Evolutionary conservation across 345 rosid genomes (phyloP).

Genomic region (Murraya koenigii): DNA sequence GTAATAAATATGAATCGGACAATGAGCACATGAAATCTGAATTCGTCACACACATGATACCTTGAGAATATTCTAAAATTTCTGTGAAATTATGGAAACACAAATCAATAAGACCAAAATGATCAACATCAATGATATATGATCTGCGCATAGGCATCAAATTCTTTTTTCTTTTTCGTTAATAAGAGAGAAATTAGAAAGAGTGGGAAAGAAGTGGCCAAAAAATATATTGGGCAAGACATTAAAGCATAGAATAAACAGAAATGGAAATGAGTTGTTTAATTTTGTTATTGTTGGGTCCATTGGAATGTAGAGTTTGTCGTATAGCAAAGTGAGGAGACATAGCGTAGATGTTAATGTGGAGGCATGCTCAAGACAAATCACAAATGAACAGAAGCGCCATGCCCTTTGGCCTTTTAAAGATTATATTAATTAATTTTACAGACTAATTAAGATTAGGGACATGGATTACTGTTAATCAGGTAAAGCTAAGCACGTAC

Average conservation of each 20-base stretch:
- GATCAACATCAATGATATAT: not conserved
- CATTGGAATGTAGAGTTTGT: constrained; percentile 46
- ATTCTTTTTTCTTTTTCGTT: too few species aligned
- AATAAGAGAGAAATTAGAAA: not conserved
- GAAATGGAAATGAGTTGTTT: not conserved
- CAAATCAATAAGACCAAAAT: not conserved
- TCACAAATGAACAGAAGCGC: constrained; percentile 20
- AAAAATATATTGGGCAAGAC: not conserved
- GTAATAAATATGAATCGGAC: not conserved
- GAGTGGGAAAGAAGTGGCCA: not conserved
- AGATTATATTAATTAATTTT: not conserved
- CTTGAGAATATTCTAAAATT: not conserved
- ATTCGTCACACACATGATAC: not conserved
- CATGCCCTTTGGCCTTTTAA: too few species aligned
- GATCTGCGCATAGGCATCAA: not conserved
- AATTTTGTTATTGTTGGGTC: not conserved
- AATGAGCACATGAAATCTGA: constrained; percentile 1
- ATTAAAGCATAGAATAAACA: not conserved
- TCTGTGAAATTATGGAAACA: not conserved
- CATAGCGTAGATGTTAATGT: constrained; percentile 28
- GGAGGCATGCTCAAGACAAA: constrained; percentile 35
- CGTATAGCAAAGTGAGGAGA: constrained; percentile 35
- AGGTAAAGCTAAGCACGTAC: constrained; percentile 8
- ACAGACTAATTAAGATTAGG: constrained; percentile 19
- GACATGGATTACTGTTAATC: constrained; percentile 31